Conservation (phyloP, 2,329 filamentous ascomycete species). For the Cladosporium sp. region DNA sequence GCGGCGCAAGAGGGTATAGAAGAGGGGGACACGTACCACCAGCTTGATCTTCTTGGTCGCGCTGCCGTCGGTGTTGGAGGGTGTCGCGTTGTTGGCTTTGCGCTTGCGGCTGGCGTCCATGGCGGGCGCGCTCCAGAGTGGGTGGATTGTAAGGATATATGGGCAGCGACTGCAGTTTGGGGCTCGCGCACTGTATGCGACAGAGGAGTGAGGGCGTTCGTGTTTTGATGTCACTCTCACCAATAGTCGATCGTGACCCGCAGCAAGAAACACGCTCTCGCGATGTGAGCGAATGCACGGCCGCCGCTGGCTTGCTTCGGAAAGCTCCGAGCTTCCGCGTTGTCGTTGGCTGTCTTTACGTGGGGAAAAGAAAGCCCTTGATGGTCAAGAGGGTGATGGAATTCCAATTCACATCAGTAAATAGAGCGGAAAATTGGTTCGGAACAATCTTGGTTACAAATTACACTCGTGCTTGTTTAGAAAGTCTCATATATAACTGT, state of each 20-base stretch:
- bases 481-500: too few relatives aligned
- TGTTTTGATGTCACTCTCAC: slow-evolving; percentile 1
- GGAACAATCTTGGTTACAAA: too few relatives aligned
- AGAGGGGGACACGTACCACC: slow-evolving; percentile 19
- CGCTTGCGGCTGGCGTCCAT: slow-evolving; percentile 50
- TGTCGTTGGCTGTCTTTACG: not conserved
- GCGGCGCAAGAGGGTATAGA: not conserved
- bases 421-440: not conserved
- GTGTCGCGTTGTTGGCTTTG: slow-evolving; percentile 55
- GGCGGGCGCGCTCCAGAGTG: slow-evolving; percentile 5
- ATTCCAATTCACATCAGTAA: not conserved
- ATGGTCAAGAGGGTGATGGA: not conserved
- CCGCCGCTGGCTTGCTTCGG: slow-evolving; percentile 5
- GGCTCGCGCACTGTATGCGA: not conserved
- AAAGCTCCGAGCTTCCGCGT: not conserved
- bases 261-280: not conserved
- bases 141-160: not conserved
- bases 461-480: too few relatives aligned
- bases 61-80: slow-evolving; percentile 50
- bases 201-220: not conserved
- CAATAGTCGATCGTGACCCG: not conserved
- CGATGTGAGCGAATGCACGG: slow-evolving; percentile 3
- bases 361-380: not conserved
- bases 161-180: not conserved
- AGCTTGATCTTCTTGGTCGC: slow-evolving; percentile 40